These are phyloP conservation scores for Jatropha multifida DNA, from an alignment of 441 rosid species.

Conservation along the genomic window DNA sequence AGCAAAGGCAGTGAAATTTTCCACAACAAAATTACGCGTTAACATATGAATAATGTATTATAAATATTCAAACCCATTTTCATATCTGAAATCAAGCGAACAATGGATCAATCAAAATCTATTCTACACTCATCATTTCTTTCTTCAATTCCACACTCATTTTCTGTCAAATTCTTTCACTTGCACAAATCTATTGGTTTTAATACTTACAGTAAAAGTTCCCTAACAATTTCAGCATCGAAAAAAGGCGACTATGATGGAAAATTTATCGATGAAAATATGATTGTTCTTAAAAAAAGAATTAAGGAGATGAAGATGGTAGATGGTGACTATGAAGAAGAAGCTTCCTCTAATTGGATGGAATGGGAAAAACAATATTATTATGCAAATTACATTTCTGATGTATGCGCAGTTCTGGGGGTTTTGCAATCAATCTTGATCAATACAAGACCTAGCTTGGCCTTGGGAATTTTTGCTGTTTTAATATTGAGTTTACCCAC, in stretches of 20 bases:
- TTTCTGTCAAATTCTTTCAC: background rate
- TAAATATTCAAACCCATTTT: background rate
- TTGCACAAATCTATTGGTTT: background rate
- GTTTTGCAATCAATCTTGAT: slow-evolving; percentile 47
- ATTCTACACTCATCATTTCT: slow-evolving; percentile 1
- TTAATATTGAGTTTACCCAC: slow-evolving; percentile 20
- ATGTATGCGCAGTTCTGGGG: slow-evolving; percentile 45
- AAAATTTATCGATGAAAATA: slow-evolving; percentile 47
- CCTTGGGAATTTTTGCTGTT: slow-evolving; percentile 29
- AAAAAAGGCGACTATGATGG: slow-evolving; percentile 29
- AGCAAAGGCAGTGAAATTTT: background rate
- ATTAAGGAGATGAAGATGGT: slow-evolving; percentile 61
- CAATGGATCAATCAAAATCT: background rate
- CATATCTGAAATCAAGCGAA: background rate
- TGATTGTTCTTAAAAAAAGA: slow-evolving; percentile 54
- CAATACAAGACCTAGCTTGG: slow-evolving; percentile 52
- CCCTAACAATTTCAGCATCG: background rate
- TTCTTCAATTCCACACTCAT: background rate
- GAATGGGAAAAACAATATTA: slow-evolving; percentile 65
- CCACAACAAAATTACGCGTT: background rate
- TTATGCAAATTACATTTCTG: slow-evolving; percentile 39
- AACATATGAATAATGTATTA: background rate
- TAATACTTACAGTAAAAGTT: background rate
- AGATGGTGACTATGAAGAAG: slow-evolving; percentile 50
- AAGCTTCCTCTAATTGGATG: slow-evolving; percentile 57